These are phyloP conservation scores for Colletotrichum caudatum DNA, from an alignment of 2,329 filamentous ascomycete genomes.

Conservation along the genomic window DNA sequence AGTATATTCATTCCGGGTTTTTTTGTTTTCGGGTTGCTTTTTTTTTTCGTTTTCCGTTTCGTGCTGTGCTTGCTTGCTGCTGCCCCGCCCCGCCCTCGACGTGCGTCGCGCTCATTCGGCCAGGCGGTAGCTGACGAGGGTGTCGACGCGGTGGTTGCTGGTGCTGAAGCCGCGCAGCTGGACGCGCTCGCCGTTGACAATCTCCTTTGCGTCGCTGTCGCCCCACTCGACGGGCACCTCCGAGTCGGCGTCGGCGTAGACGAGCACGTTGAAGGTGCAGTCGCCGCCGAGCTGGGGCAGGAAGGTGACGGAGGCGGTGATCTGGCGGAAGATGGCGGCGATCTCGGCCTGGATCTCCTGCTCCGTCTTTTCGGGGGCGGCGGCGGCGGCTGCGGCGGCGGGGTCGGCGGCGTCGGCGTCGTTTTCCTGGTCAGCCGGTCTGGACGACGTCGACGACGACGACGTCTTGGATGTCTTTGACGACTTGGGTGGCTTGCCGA, in stretches of 20 bases:
- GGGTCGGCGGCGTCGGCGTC: conserved; percentile 45
- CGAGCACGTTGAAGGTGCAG: conserved; percentile 98
- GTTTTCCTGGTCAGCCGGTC: conserved; percentile 77
- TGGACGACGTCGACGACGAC: conserved; percentile 62
- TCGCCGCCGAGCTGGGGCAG: conserved; percentile 92
- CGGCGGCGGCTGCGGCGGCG: conserved; percentile 43
- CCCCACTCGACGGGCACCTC: conserved; percentile 99
- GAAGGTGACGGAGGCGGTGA: conserved; percentile 97
- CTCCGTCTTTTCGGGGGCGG: conserved; percentile 82
- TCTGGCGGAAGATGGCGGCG: conserved; percentile 95
- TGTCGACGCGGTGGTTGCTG: conserved; percentile 92
- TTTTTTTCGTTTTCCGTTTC: neutral
- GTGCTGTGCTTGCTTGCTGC: neutral
- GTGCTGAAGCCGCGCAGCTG: conserved; percentile 97
- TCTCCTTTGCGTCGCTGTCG: conserved; percentile 97
- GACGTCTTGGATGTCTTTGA: conserved; percentile 38
- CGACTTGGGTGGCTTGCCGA: conserved; percentile 44
- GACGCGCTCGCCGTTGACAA: conserved; percentile 92
- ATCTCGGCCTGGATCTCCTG: conserved; percentile 95
- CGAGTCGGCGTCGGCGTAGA: conserved; percentile 96
- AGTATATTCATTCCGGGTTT: neutral
- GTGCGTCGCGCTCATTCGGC: conserved; percentile 32
- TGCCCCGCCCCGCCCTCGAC: too few relatives aligned
- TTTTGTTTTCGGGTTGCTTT: too few relatives aligned
- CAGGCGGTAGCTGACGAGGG: conserved; percentile 90